Conservation (phyloP, 169 alveolate species). For the Eimeria sp. region DNA sequence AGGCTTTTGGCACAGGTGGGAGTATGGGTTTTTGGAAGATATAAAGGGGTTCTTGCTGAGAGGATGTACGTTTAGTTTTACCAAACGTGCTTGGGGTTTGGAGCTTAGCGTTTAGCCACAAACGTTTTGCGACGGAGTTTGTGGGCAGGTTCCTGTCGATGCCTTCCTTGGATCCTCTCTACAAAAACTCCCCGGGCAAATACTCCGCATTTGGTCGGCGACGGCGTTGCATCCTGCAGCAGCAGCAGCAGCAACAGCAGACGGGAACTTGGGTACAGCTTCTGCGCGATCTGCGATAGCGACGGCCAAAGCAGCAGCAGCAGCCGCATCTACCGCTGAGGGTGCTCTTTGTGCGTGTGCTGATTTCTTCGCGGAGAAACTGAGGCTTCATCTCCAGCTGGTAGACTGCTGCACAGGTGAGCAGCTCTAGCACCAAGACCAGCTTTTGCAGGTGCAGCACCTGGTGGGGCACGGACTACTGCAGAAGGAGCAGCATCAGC, state of each 20-base stretch:
- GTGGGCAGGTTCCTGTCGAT: conserved; percentile 54
- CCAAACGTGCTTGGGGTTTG: not conserved
- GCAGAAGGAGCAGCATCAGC: conserved; percentile 7
- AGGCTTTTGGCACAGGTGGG: conserved; percentile 69
- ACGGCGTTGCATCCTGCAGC: conserved; percentile 54
- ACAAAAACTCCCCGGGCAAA: conserved; percentile 38
- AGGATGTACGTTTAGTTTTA: not conserved
- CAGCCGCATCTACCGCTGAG: conserved; percentile 50
- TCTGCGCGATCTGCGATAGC: not conserved
- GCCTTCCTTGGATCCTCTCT: conserved; percentile 58
- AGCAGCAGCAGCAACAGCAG: conserved; percentile 23
- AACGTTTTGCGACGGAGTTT: not conserved
- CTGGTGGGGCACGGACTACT: not conserved
- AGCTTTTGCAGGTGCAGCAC: not conserved
- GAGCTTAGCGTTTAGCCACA: not conserved
- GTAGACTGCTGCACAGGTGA: conserved; percentile 61
- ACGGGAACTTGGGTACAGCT: not conserved
- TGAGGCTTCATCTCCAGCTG: conserved; percentile 49
- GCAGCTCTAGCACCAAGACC: not conserved
- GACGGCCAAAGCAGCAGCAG: conserved; percentile 4
- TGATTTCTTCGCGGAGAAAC: conserved; percentile 52
- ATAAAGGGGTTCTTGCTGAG: not conserved
- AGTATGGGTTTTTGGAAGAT: not conserved
- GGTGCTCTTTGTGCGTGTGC: conserved; percentile 59
- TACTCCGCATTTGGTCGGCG: conserved; percentile 60